Evolutionary conservation across 192 early-diverging fungal genomes (phyloP), one percentile per base, ranked within the genome.

Genomic region (Radiomyces spectabilis): DNA sequence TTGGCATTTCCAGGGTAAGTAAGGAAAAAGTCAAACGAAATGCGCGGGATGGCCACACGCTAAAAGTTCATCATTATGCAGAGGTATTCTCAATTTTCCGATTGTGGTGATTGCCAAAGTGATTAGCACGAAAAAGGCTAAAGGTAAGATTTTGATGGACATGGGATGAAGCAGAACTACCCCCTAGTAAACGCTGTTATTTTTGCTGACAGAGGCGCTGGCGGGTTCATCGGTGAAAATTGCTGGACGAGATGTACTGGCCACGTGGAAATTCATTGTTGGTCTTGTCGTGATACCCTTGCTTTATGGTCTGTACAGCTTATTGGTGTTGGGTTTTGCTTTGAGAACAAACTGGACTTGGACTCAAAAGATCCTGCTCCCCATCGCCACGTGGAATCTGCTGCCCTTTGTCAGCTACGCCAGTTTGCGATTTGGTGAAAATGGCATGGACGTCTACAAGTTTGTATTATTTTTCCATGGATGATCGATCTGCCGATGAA

Each of bases 181-280:
- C 29, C 3, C n/a, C 46, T 48, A 9, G n/a, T n/a, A n/a, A n/a
- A n/a, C n/a, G 13, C 30, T 27, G 24, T 48, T 48, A 4, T 48
- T 15, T 26, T 10, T 24, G 24, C 12, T n/a, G 26, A 66, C 61
- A 63, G 86, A 86, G 51, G 95, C 95, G 0, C 73, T 92, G 41
- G 85, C 82, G 5, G 86, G 77, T n/a, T 95, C 93, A 7, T 88
- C 82, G 18, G 93, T 99, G 39, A 99, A 99, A 63, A 85, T 99
- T 58, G 84, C 85, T 43, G 97, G 92, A 22, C 79, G 86, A 30
- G 97, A 99, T 59, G 97, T 99, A 7, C 73, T 99, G 16, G 92
- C 90, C 0, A 96, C 96, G 5, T 97, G 94, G 96, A 97, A 97
- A 65, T 69, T 93, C 10, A 62, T 93, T 5, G 83, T 92, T 19